Evolutionary conservation across 441 rosid species (phyloP).

Genomic region (Oxalis stricta): DNA sequence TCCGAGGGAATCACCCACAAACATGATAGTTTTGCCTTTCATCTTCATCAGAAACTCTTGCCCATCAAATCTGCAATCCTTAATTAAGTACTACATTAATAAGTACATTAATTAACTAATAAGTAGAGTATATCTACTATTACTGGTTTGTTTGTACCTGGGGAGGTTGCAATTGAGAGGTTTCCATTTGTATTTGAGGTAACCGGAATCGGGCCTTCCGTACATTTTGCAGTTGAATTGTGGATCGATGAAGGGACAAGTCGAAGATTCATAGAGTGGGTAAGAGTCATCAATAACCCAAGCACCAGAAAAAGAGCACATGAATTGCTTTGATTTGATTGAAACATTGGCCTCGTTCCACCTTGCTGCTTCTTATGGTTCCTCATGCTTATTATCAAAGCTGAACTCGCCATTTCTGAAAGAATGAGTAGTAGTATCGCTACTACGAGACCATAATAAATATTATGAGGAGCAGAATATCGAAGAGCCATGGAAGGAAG

Average conservation of each 20-base stretch:
- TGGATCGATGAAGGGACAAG: conserved; percentile 61
- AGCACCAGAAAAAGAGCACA: conserved; percentile 65
- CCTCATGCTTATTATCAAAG: conserved; percentile 28
- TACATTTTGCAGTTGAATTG: conserved; percentile 63
- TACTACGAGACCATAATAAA: conserved; percentile 14
- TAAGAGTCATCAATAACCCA: conserved; percentile 72
- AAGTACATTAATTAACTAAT: conserved; percentile 1
- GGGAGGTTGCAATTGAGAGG: conserved; percentile 81
- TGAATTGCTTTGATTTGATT: conserved; percentile 31
- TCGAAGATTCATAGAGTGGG: conserved; percentile 48
- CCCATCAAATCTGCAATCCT: conserved; percentile 44
- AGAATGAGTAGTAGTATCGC: conserved; percentile 21
- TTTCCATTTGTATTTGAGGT: conserved; percentile 78
- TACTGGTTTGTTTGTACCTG: conserved; percentile 23
- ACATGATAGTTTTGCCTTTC: conserved; percentile 64
- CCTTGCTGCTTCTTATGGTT: conserved; percentile 26
- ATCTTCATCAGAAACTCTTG: conserved; percentile 44
- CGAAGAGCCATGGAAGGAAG: conserved; percentile 16
- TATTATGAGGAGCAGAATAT: conserved; percentile 4
- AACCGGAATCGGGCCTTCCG: conserved; percentile 83
- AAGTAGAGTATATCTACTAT: background rate
- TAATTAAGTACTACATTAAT: background rate
- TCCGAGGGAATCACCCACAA: conserved; percentile 83
- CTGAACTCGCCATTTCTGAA: conserved; percentile 28
- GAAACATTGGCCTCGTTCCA: conserved; percentile 33